These are phyloP conservation scores for Candida dendrica DNA, from an alignment of 805 yeast genomes.

Conservation along the genomic window DNA sequence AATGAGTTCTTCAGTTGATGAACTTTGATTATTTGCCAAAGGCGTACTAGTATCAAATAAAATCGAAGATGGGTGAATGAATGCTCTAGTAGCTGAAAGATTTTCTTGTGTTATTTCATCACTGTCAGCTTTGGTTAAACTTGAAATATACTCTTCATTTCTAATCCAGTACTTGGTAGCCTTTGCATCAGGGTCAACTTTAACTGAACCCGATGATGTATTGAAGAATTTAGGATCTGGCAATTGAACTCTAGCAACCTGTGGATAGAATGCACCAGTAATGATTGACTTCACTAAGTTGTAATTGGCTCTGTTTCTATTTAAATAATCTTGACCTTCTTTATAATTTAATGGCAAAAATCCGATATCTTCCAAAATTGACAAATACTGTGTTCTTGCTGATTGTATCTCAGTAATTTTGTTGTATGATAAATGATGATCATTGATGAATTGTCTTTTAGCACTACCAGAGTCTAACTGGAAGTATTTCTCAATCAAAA, in stretches of 20 bases:
- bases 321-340: constrained; percentile 27
- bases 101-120: constrained; percentile 15
- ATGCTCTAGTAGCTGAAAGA: constrained; percentile 63
- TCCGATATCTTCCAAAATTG: constrained; percentile 71
- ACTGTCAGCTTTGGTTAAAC: constrained; percentile 5
- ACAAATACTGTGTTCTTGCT: constrained; percentile 60
- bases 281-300: constrained; percentile 57
- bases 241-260: constrained; percentile 68
- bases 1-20: constrained; percentile 17
- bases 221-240: constrained; percentile 75
- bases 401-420: constrained; percentile 67
- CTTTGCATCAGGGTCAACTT: constrained; percentile 77
- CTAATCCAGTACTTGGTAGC: constrained; percentile 67
- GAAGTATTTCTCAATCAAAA: constrained; percentile 51
- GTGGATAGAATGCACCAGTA: constrained; percentile 80
- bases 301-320: constrained; percentile 43
- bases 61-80: constrained; percentile 81
- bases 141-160: constrained; percentile 41
- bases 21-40: constrained; percentile 18
- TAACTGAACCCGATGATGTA: constrained; percentile 72
- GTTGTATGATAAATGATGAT: constrained; percentile 53
- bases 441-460: constrained; percentile 41
- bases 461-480: constrained; percentile 16
- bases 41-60: constrained; percentile 45
- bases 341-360: constrained; percentile 55